phyloP scores from a whole-genome alignment of 108 stramenopile genomes.

The Hondaea fermentalgiana region DNA sequence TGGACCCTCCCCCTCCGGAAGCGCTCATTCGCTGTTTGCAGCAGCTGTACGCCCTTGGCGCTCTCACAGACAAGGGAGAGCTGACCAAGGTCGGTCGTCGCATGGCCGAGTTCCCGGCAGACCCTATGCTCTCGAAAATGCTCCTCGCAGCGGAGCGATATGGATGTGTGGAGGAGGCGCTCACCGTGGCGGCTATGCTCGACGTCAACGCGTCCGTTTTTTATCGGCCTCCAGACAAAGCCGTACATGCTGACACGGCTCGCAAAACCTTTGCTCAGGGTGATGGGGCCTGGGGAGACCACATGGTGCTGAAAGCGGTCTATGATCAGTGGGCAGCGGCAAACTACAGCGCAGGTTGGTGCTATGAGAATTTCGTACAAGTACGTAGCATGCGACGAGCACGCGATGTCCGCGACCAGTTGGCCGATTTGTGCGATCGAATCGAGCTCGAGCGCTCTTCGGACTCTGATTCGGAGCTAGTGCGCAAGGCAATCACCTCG shows the following conservation, averaged over 20 bases:
- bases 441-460: constrained; percentile 81
- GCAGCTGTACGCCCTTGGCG: constrained; percentile 97
- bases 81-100: constrained; percentile 93
- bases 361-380: constrained; percentile 97
- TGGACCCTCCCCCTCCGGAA: constrained; percentile 91
- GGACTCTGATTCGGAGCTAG: constrained; percentile 65
- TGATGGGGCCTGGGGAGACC: constrained; percentile 78
- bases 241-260: constrained; percentile 93
- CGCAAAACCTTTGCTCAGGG: constrained; percentile 90
- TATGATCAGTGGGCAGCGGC: constrained; percentile 87
- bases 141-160: constrained; percentile 89
- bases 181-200: constrained; percentile 90
- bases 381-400: constrained; percentile 82
- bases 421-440: constrained; percentile 90
- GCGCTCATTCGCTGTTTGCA: constrained; percentile 87
- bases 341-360: constrained; percentile 89
- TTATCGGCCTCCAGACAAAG: constrained; percentile 92
- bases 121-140: constrained; percentile 92
- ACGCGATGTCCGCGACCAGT: constrained; percentile 91
- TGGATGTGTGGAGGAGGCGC: constrained; percentile 75
- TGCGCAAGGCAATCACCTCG: constrained; percentile 81
- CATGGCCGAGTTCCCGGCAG: constrained; percentile 98
- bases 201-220: constrained; percentile 84
- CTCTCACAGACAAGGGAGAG: constrained; percentile 92
- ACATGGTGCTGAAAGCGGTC: constrained; percentile 73